These are phyloP conservation scores for Sphaceloma murrayae DNA, from an alignment of 2,329 filamentous ascomycete genomes.

Conservation along the genomic window DNA sequence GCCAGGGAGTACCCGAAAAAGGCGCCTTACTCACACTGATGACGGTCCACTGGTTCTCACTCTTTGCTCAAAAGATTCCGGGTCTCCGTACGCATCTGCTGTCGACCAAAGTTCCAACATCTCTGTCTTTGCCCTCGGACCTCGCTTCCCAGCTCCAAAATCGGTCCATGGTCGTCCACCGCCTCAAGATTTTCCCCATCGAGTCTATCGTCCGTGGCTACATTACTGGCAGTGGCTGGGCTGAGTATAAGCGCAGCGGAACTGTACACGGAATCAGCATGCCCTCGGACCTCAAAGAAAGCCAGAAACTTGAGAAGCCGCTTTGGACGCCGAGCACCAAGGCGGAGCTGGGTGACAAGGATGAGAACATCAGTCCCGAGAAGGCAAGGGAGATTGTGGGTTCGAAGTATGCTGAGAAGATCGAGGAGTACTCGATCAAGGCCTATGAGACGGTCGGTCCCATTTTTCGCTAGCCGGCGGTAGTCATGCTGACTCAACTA, in stretches of 20 bases:
- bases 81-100: slow-evolving; percentile 55
- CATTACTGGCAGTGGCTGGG: slow-evolving; percentile 76
- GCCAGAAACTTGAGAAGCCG: slow-evolving; percentile 56
- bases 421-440: slow-evolving; percentile 55
- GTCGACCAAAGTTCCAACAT: slow-evolving; percentile 48
- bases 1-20: slow-evolving; percentile 58
- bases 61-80: slow-evolving; percentile 49
- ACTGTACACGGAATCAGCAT: slow-evolving; percentile 72
- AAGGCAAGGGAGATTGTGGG: slow-evolving; percentile 55
- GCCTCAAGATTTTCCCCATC: slow-evolving; percentile 64
- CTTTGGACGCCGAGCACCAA: slow-evolving; percentile 80
- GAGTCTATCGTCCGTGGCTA: slow-evolving; percentile 86
- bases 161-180: slow-evolving; percentile 69
- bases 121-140: slow-evolving; percentile 40
- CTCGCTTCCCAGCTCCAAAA: slow-evolving; percentile 37
- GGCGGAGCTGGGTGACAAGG: slow-evolving; percentile 65
- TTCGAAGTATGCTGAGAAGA: slow-evolving; percentile 51
- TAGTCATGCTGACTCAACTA: slow-evolving; percentile 20
- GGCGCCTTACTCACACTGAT: slow-evolving; percentile 58
- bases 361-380: slow-evolving; percentile 76
- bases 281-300: slow-evolving; percentile 59
- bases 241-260: slow-evolving; percentile 61
- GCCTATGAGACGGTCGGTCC: slow-evolving; percentile 49
- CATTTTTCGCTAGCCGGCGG: background rate
- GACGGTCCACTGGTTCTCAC: slow-evolving; percentile 58